Percentiles rank a stretch among this genome's conserved stretches.
Conservation (phyloP, 2,329 filamentous ascomycete genomes). For the Clarireedia monteithiana region DNA sequence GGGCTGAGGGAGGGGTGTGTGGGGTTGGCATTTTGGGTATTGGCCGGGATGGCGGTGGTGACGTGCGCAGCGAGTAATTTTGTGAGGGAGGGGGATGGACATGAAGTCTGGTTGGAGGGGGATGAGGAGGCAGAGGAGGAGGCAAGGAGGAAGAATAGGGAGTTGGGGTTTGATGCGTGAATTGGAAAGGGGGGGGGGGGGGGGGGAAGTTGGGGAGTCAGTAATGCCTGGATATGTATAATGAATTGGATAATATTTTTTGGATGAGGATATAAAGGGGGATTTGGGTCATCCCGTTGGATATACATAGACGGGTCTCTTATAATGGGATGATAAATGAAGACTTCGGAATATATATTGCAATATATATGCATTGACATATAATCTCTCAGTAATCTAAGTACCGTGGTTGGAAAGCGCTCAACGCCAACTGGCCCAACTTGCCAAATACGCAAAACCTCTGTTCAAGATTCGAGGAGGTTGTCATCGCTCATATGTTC, state of each 20-base stretch:
- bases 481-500: no score
- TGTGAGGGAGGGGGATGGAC: slow-evolving; percentile 54
- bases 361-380: no score
- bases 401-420: no score
- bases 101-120: slow-evolving; percentile 57
- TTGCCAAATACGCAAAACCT: no score
- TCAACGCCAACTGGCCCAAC: no score
- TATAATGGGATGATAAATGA: no score
- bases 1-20: slow-evolving; percentile 50
- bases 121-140: slow-evolving; percentile 41
- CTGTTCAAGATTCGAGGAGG: no score
- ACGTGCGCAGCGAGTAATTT: slow-evolving; percentile 41
- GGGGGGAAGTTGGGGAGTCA: not conserved
- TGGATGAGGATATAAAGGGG: no score
- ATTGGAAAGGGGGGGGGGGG: not conserved
- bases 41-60: slow-evolving; percentile 47
- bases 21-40: slow-evolving; percentile 35
- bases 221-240: not conserved
- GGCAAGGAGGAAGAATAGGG: slow-evolving; percentile 18
- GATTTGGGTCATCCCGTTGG: no score
- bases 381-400: no score
- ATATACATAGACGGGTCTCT: no score
- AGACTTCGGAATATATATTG: no score
- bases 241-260: not conserved
- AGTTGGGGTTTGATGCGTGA: slow-evolving; percentile 9